Base-by-base conservation (phyloP, 2,329 filamentous ascomycete species). In the Penicillium sp. region DNA sequence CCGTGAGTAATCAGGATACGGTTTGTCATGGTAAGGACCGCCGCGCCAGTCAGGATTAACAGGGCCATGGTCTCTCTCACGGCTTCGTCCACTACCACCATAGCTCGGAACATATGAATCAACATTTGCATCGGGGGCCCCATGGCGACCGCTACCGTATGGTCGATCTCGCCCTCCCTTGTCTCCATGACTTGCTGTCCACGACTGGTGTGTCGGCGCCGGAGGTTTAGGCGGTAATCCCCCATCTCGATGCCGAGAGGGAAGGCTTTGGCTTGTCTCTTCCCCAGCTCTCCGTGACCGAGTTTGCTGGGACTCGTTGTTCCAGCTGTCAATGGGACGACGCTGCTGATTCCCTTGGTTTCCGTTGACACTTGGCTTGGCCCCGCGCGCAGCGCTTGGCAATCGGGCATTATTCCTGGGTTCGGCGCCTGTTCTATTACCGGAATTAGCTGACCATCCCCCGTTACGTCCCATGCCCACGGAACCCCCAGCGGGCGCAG, bases 401-500 rank as follows among this genome's bases (percentile, higher is more conserved):
- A 79, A 72, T 35, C 78, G 71, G 58, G 70, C 73, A 55, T 68
- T 74, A 55, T 68, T 74, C 59, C 72, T 75, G 38, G 70, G 70
- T 59, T 76, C 73, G 19, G 68, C 45, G 50, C 66, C 67, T 45
- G 70, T 54, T 62, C 73, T 73, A 63, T 71, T 64, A 53, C 73
- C 71, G 41, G 76, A 72, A 50, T 74, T 67, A 51, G 69, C 70
- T 56, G 75, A 68, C 79, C 83, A 88, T 66, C 87, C 85, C 35
- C 83, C 82, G 63, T 86, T 85, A 9, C 84, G 82, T 11, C 84
- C 86, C 71, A 92, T 88, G 15, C 94, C 94, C 3, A 97, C 93
- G 1, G 92, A 93, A 4, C 92, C 94, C 13, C 93, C 94, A 69
- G 94, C 93, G 0, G 95, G 95, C 0, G 94, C 95, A 13, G 95